Percentiles rank a stretch among this genome's conserved stretches.
Evolutionary conservation across 805 yeast species (phyloP).

Genomic region (Yarrowia hollandica): DNA sequence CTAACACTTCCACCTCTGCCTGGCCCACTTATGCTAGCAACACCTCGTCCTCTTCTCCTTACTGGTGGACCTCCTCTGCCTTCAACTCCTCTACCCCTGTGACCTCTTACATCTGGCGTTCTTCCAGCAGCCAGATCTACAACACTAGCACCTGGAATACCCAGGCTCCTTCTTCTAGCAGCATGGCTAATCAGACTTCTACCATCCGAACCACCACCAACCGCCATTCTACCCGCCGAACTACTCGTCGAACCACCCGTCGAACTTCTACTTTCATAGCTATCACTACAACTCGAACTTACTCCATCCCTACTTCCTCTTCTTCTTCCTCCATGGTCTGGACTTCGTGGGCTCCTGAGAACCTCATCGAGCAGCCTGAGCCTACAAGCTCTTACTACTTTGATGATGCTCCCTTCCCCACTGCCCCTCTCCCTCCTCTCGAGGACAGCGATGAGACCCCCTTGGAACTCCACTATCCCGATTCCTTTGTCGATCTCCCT

Average conservation of each 20-base stretch:
- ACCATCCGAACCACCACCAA: background rate
- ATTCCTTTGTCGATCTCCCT: constrained; percentile 3
- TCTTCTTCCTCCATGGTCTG: background rate
- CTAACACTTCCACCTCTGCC: background rate
- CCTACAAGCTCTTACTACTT: constrained; percentile 2
- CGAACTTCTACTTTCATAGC: background rate
- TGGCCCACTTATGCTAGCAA: background rate
- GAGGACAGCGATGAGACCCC: background rate
- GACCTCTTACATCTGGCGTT: constrained; percentile 16
- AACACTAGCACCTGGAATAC: background rate
- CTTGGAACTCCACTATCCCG: background rate
- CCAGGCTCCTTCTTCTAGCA: background rate
- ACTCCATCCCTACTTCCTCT: background rate
- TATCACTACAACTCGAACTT: background rate
- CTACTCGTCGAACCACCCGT: too few relatives aligned
- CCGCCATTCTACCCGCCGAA: too few relatives aligned
- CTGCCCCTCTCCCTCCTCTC: constrained; percentile 9
- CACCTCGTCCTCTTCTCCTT: background rate
- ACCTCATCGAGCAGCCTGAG: background rate
- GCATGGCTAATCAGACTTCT: background rate
- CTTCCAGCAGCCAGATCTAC: background rate
- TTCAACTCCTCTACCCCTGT: constrained; percentile 7
- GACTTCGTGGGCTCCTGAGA: constrained; percentile 3
- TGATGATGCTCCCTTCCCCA: constrained; percentile 15
- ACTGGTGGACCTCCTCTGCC: background rate